Percentiles rank a stretch among this genome's conserved stretches.
These are phyloP conservation scores for Raphidocelis subcapitata DNA, from an alignment of 139 green algal species.

Conservation along the genomic window DNA sequence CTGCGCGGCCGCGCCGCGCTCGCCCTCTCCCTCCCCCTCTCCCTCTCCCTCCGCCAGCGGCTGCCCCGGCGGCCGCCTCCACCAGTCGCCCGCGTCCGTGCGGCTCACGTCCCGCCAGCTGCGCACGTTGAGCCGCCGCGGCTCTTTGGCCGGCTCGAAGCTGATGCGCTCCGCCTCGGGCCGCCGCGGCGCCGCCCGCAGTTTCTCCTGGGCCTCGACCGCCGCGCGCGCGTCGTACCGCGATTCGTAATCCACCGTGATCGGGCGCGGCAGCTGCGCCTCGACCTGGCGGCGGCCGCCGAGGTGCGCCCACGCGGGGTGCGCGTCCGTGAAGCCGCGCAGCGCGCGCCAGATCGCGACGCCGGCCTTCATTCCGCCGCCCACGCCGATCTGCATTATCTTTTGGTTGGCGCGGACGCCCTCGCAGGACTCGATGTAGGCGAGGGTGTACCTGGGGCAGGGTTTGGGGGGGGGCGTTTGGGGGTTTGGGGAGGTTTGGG, in stretches of 20 bases:
- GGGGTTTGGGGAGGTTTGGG: too few species aligned
- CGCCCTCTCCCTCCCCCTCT: too few species aligned
- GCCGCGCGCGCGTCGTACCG: conserved; percentile 19
- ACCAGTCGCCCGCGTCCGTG: too few species aligned
- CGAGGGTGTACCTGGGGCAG: conserved; percentile 42
- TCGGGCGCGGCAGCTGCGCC: conserved; percentile 27
- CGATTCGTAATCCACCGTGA: conserved; percentile 27
- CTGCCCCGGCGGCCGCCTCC: too few species aligned
- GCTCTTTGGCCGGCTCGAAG: too few species aligned
- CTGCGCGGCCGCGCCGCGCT: too few species aligned
- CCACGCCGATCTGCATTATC: conserved; percentile 44
- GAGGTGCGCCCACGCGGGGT: conserved; percentile 45
- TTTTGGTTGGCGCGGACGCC: conserved; percentile 28
- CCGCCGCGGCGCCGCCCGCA: neutral
- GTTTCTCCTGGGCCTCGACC: neutral
- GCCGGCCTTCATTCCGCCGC: conserved; percentile 38
- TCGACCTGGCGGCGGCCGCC: conserved; percentile 10
- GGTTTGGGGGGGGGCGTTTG: too few species aligned
- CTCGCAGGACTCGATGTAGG: conserved; percentile 35
- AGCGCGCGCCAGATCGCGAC: conserved; percentile 37
- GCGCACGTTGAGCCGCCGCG: too few species aligned
- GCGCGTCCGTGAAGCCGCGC: conserved; percentile 43
- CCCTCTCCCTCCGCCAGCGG: too few species aligned
- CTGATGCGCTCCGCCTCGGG: too few species aligned
- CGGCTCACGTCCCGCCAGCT: too few species aligned